These are phyloP conservation scores for Cryptococcus neoformans DNA, from an alignment of 1,284 basidiomycete species.

Conservation along the genomic window DNA sequence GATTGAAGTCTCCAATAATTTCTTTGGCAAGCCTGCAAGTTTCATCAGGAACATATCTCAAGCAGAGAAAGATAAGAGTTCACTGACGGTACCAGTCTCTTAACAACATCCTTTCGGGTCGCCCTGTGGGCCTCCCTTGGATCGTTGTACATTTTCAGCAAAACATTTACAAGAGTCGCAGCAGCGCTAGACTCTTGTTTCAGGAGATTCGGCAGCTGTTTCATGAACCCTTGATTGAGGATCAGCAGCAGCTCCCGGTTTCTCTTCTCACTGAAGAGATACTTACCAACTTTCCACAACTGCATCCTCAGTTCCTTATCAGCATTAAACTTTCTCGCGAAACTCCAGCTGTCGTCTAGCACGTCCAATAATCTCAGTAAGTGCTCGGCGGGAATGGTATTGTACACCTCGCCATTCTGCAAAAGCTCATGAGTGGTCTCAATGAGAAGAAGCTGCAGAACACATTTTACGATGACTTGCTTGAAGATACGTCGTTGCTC, in stretches of 20 bases:
- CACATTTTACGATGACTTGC: constrained; percentile 99
- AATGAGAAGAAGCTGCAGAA: constrained; percentile 92
- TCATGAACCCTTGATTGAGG: constrained; percentile 83
- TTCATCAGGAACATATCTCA: not conserved
- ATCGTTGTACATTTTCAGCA: constrained; percentile 93
- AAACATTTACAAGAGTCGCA: constrained; percentile 86
- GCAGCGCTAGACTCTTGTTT: constrained; percentile 99
- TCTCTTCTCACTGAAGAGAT: not conserved
- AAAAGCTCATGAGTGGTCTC: constrained; percentile 97
- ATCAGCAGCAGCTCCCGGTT: not conserved
- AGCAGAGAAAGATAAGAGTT: not conserved
- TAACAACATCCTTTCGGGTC: constrained; percentile 75
- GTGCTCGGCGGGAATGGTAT: constrained; percentile 90
- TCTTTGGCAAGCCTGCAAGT: constrained; percentile 75
- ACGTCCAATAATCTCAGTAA: constrained; percentile 89
- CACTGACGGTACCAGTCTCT: constrained; percentile 84
- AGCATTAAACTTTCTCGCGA: constrained; percentile 96
- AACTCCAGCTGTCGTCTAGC: constrained; percentile 95
- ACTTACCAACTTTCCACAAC: constrained; percentile 98
- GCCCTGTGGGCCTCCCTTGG: constrained; percentile 78
- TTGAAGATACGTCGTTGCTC: constrained; percentile 91
- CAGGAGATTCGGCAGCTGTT: constrained; percentile 94
- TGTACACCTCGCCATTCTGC: constrained; percentile 87
- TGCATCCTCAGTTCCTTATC: constrained; percentile 96
- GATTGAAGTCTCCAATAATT: constrained; percentile 86